Conservation (phyloP, 2,329 filamentous ascomycete species). For the Botrytis deweyae region DNA sequence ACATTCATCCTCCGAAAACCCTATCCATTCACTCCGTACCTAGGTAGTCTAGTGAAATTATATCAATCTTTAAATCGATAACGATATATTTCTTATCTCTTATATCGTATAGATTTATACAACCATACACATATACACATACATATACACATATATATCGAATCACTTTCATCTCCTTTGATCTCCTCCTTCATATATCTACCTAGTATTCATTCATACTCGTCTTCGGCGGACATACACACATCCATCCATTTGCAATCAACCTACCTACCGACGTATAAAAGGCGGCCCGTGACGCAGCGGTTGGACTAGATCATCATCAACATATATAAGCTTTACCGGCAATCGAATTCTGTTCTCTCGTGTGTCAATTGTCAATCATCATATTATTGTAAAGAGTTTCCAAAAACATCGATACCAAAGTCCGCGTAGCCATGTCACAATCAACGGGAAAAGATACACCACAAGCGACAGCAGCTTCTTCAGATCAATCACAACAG, state of each 20-base stretch:
- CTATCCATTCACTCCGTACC: neutral
- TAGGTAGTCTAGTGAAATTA: neutral
- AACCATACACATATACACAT: neutral
- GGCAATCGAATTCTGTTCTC: neutral
- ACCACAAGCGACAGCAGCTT: neutral
- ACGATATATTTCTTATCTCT: neutral
- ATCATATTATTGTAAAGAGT: neutral
- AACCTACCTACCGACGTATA: neutral
- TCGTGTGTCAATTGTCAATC: neutral
- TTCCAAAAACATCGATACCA: neutral
- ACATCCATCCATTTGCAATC: neutral
- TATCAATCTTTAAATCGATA: neutral
- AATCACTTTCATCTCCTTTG: neutral
- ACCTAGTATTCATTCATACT: neutral
- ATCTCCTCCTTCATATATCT: neutral
- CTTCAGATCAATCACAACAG: neutral
- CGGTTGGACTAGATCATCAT: neutral
- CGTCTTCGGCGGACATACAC: neutral
- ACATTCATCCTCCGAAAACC: neutral
- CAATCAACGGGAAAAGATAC: neutral
- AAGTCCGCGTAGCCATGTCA: neutral
- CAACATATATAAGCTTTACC: neutral
- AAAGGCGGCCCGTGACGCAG: neutral
- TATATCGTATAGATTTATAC: neutral
- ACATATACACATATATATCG: neutral